These are phyloP conservation scores for Sclerotinia trifoliorum DNA, from an alignment of 2,329 filamentous ascomycete species.

Conservation along the genomic window DNA sequence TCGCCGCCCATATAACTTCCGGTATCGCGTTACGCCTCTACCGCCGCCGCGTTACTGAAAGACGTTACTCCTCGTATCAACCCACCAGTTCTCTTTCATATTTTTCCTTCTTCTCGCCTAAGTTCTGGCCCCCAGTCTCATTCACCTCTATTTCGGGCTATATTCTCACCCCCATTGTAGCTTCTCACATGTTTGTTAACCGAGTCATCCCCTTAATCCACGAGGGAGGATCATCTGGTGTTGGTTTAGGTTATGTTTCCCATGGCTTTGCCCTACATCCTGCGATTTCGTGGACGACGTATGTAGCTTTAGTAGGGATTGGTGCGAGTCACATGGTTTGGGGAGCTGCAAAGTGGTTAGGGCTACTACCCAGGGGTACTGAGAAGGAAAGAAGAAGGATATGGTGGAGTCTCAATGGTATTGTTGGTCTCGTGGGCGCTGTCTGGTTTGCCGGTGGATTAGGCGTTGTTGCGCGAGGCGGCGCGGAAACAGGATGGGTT, in stretches of 20 bases:
- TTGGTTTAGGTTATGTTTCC: conserved; percentile 78
- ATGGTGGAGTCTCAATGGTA: conserved; percentile 70
- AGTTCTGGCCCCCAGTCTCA: conserved; percentile 72
- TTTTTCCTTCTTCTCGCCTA: conserved; percentile 61
- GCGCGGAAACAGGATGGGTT: conserved; percentile 72
- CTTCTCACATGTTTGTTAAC: conserved; percentile 73
- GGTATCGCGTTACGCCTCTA: conserved; percentile 76
- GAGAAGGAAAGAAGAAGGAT: conserved; percentile 59
- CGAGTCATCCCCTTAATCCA: conserved; percentile 70
- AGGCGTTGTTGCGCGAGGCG: conserved; percentile 72
- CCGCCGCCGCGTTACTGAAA: conserved; percentile 69
- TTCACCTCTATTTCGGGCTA: conserved; percentile 74
- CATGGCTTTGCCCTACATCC: conserved; percentile 80
- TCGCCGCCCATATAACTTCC: conserved; percentile 74
- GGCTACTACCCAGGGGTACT: conserved; percentile 55
- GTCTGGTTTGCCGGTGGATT: conserved; percentile 83
- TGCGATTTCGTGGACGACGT: conserved; percentile 64
- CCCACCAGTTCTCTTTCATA: conserved; percentile 69
- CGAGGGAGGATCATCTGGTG: conserved; percentile 82
- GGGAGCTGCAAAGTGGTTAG: conserved; percentile 82
- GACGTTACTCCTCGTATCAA: conserved; percentile 68
- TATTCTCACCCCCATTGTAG: conserved; percentile 61
- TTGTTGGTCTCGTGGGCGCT: conserved; percentile 55
- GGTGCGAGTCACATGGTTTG: conserved; percentile 78
- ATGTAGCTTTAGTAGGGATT: conserved; percentile 63